These are phyloP conservation scores for Vanrija pseudolonga DNA, from an alignment of 1,284 basidiomycete species.

Conservation along the genomic window DNA sequence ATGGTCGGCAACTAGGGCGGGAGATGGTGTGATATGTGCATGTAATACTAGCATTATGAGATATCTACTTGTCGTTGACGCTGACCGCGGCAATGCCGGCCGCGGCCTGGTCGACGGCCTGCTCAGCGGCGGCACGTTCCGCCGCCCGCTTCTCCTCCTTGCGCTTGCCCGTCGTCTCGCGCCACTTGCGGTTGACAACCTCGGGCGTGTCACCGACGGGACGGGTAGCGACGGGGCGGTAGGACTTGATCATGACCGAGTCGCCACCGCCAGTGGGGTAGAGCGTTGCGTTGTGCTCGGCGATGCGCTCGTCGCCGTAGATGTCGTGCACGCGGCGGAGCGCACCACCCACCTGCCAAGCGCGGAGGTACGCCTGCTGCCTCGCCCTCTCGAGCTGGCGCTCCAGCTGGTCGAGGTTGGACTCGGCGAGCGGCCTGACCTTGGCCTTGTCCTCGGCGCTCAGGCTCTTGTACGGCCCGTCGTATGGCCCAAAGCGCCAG, in stretches of 20 bases:
- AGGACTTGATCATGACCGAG: conserved; percentile 59
- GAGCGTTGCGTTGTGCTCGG: conserved; percentile 23
- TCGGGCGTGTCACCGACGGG: conserved; percentile 67
- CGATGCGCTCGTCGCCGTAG: neutral
- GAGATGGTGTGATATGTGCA: neutral
- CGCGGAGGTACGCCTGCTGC: conserved; percentile 52
- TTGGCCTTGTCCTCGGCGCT: conserved; percentile 14
- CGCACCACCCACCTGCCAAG: conserved; percentile 58
- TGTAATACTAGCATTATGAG: conserved; percentile 11
- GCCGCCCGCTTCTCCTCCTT: conserved; percentile 6
- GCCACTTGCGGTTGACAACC: conserved; percentile 72
- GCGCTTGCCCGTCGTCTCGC: conserved; percentile 39
- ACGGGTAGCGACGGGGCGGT: conserved; percentile 63
- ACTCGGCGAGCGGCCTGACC: conserved; percentile 20
- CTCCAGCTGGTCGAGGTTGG: conserved; percentile 33
- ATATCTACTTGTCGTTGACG: conserved; percentile 8
- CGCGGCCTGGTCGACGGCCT: conserved; percentile 1
- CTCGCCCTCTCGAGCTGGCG: conserved; percentile 29
- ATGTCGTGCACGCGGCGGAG: conserved; percentile 23
- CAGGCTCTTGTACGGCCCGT: conserved; percentile 32
- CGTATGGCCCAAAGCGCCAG: conserved; percentile 67
- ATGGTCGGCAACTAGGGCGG: conserved; percentile 60
- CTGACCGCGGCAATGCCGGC: neutral
- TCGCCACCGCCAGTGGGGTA: conserved; percentile 73
- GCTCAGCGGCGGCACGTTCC: neutral